Conservation (phyloP, 106 monocot genomes). For the Iris macrosiphon region DNA sequence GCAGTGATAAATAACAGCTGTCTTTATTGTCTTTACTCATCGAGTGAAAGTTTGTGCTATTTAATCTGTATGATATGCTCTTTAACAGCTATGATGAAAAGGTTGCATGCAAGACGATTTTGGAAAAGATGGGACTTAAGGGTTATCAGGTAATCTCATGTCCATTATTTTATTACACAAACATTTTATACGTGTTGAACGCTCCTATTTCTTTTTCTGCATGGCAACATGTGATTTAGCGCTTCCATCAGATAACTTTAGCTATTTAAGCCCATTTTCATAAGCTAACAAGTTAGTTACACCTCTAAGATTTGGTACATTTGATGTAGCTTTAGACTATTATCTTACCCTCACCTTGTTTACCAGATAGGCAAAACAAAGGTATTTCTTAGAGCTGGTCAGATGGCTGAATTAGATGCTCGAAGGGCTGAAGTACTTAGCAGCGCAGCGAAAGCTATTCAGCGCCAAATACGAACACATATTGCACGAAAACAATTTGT, state of each 20-base stretch:
- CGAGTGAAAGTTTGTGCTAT: background rate
- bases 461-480: slow-evolving; percentile 78
- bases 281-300: too few relatives aligned
- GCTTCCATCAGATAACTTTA: background rate
- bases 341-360: background rate
- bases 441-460: slow-evolving; percentile 85
- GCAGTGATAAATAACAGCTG: too few relatives aligned
- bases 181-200: background rate
- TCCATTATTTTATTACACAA: background rate
- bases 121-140: slow-evolving; percentile 82
- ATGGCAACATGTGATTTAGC: background rate
- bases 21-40: too few relatives aligned
- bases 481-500: slow-evolving; percentile 73
- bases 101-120: slow-evolving; percentile 75
- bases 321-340: slow-evolving; percentile 5
- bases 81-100: slow-evolving; percentile 80
- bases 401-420: slow-evolving; percentile 98
- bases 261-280: too few relatives aligned
- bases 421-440: slow-evolving; percentile 78
- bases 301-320: too few relatives aligned
- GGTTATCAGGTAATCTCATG: slow-evolving; percentile 72
- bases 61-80: background rate
- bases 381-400: slow-evolving; percentile 96
- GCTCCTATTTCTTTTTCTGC: too few relatives aligned
- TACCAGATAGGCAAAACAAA: slow-evolving; percentile 97